These are phyloP conservation scores for Aspergillus conjunctus DNA, from an alignment of 495 filamentous ascomycete species.

Conservation along the genomic window DNA sequence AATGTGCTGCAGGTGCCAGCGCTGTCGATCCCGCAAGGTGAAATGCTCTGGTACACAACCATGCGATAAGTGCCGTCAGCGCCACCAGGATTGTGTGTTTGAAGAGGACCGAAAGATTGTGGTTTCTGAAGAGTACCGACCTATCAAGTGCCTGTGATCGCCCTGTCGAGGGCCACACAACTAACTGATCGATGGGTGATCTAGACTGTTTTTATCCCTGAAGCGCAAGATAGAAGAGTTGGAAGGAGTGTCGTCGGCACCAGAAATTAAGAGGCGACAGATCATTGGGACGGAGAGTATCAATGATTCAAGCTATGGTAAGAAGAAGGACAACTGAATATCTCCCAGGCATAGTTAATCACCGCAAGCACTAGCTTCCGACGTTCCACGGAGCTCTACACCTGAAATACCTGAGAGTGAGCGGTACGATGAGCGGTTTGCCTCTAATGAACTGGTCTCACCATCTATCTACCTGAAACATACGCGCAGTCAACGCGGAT, in stretches of 20 bases:
- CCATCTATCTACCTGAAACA: slow-evolving; percentile 25
- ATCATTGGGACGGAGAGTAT: slow-evolving; percentile 2
- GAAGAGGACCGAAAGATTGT: slow-evolving; percentile 36
- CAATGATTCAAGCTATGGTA: slow-evolving; percentile 11
- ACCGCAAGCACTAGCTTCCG: background rate
- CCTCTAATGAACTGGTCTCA: slow-evolving; percentile 27
- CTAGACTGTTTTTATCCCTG: slow-evolving; percentile 26
- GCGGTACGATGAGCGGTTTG: slow-evolving; percentile 26
- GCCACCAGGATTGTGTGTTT: slow-evolving; percentile 33
- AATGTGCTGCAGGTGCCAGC: slow-evolving; percentile 27
- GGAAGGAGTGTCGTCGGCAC: slow-evolving; percentile 10
- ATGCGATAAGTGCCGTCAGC: slow-evolving; percentile 35
- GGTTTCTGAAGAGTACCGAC: slow-evolving; percentile 36
- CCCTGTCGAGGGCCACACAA: background rate
- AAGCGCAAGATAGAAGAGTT: slow-evolving; percentile 27
- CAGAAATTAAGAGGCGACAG: slow-evolving; percentile 14
- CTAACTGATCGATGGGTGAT: background rate
- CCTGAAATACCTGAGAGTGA: slow-evolving; percentile 13
- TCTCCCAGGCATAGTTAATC: background rate
- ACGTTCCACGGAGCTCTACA: slow-evolving; percentile 9
- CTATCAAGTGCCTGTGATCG: background rate
- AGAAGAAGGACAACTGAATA: background rate
- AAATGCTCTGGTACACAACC: slow-evolving; percentile 36
- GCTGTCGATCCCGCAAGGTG: slow-evolving; percentile 39
- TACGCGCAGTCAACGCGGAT: slow-evolving; percentile 17